Evolutionary conservation across 2,329 filamentous ascomycete genomes (phyloP), one percentile per base, ranked within the genome.

Genomic region (Cadophora sp.): DNA sequence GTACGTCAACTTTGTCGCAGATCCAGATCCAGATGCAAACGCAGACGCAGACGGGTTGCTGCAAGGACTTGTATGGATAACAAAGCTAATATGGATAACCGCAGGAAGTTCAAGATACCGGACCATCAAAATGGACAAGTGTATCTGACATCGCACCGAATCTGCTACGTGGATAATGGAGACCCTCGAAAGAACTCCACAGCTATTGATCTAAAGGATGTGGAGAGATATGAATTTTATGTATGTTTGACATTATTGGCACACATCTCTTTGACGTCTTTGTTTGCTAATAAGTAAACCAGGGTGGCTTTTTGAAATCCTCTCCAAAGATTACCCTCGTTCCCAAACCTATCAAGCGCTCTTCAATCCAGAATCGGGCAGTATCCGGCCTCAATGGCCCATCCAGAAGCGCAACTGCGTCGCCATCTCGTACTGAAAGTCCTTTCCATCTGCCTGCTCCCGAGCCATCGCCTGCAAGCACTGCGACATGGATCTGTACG

Each of bases 71-170:
- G 27, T n/a, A 48, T 27, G 59, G 56, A 65, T 8, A 40, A 64
- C 9, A 50, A 37, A 50, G 53, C 48, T 72, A 24, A 69, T 51
- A 29, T 58, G 29, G 40, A 29, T 43, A 58, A 37, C 9, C 59
- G 14, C 64, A 97, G 94, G 74, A 98, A 97, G 83, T 96, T 91
- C 83, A 99, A 99, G 83, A 91, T 99, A 65, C 91, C 93, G 43
- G 90, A 94, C 77, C 93, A 97, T 73, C 96, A 99, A 79, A 93
- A 97, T 82, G 96, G 96, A 62, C 94, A 97, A 82, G 93, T 96
- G 65, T 99, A 99, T 79, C 81, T 99, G 80, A 99, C 96, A 22
- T 97, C 96, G 9, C 95, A 98, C 80, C 92, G 96, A 64, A 89
- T 93, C 70, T 99, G 95, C 83, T 99, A 98, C 78, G 92, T 99